Evolutionary conservation across 1,284 basidiomycete genomes (phyloP), one percentile per base, ranked within the genome.

Genomic region (Acaromyces ingoldii): DNA sequence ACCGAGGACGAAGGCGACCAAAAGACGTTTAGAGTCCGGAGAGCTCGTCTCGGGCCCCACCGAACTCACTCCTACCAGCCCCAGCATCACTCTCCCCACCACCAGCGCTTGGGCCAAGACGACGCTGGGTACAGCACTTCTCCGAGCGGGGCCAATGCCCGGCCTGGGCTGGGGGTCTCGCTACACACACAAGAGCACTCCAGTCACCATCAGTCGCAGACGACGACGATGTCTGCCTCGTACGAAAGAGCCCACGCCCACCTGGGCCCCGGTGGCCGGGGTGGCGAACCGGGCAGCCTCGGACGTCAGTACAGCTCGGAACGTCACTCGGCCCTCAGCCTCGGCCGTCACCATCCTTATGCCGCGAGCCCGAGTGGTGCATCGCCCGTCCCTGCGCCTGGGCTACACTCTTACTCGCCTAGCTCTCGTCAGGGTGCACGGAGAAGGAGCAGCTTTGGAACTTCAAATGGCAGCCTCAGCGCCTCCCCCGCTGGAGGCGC

Each of bases 1-100:
- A 70, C 68, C 11, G 70, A 70, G 30, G 68, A 70, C 38, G 70
- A 71, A 31, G 58, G 57, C 6, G 67, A n/a, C n/a, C n/a, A n/a
- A n/a, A n/a, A n/a, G n/a, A n/a, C n/a, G n/a, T n/a, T n/a, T n/a
- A n/a, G n/a, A n/a, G n/a, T n/a, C n/a, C n/a, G n/a, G n/a, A n/a
- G n/a, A n/a, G n/a, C n/a, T n/a, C n/a, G n/a, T n/a, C n/a, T n/a
- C n/a, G n/a, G n/a, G n/a, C n/a, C n/a, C n/a, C n/a, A n/a, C n/a
- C n/a, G n/a, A n/a, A n/a, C n/a, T n/a, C n/a, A n/a, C n/a, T n/a
- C n/a, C n/a, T n/a, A n/a, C n/a, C n/a, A n/a, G n/a, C n/a, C n/a
- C n/a, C n/a, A n/a, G n/a, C n/a, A n/a, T n/a, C n/a, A n/a, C n/a
- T n/a, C n/a, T n/a, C n/a, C n/a, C n/a, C n/a, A n/a, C n/a, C n/a